Evolutionary conservation across 805 yeast genomes (phyloP), one percentile per base, ranked within the genome.

Genomic region (Komagataella phaffii): DNA sequence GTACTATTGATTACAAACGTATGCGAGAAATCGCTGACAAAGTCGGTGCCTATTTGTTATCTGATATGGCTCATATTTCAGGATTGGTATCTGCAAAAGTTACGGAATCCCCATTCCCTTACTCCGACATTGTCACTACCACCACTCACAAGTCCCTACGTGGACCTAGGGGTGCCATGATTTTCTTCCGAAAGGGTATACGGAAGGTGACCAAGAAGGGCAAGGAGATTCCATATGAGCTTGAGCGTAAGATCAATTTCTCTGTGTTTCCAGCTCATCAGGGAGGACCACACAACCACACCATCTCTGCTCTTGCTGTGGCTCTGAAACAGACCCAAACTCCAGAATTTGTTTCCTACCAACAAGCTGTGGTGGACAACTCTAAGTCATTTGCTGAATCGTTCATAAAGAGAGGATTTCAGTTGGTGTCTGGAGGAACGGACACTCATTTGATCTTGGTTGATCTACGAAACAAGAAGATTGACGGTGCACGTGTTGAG

Each of bases 281-380:
- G 76, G 99, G 99, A 75, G 99, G 99, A 65, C 99, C 99, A 59
- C 98, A 91, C 71, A 91, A 91, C 75, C 97, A 91, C 72, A 91
- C 98, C 61, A 91, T 91, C 64, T 81, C 96, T 57, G 98, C 98
- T 18, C 76, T 91, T 60, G 95, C 98, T 36, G 91, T 89, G 53
- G 98, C 98, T 44, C 78, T 91, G 63, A 88, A 88, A 65, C 98
- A 91, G 75, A 90, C 96, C 53, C 74, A 79, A 50, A 76, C 91
- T 48, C 95, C 96, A 44, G 96, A 88, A 68, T 91, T 83, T 74
- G 84, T 79, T 67, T 76, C 80, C 61, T 91, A 91, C 74, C 98
- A 91, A 72, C 70, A 79, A 64, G 78, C 80, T 59, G 96, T 91
- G 24, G 79, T 91, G 52, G 75, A 78, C 58, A 91, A 91, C 64